phyloP scores from a whole-genome alignment of 1,139 yeast genomes.

The Suhomyces anneliseae region DNA sequence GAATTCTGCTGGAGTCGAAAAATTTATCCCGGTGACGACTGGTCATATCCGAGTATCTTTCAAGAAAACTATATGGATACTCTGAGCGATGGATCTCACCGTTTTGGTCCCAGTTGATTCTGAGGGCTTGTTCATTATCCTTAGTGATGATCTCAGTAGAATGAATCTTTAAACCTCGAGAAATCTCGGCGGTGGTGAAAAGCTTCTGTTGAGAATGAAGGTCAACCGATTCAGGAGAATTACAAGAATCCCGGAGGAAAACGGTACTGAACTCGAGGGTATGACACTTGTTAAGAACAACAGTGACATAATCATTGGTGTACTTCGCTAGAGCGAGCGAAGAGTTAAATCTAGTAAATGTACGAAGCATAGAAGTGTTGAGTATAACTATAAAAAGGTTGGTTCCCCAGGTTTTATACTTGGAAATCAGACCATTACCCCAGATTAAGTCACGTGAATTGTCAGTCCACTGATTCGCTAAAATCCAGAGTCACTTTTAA shows the following conservation, averaged over 20 bases:
- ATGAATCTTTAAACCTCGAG: constrained; percentile 23
- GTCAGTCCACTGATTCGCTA: no score
- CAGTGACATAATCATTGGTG: constrained; percentile 22
- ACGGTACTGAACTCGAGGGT: constrained; percentile 50
- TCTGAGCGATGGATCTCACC: constrained; percentile 36
- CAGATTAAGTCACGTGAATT: constrained; percentile 2
- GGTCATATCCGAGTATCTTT: constrained; percentile 38
- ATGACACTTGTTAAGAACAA: constrained; percentile 21
- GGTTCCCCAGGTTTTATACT: neutral
- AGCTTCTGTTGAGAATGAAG: constrained; percentile 59
- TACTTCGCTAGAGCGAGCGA: constrained; percentile 12
- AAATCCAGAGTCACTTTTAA: no score
- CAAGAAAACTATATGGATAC: constrained; percentile 51
- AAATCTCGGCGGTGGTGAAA: constrained; percentile 60
- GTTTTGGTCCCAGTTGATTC: constrained; percentile 55
- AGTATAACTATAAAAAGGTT: neutral
- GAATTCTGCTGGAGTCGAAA: constrained; percentile 34
- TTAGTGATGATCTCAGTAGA: constrained; percentile 26
- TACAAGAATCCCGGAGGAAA: constrained; percentile 68
- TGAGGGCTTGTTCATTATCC: constrained; percentile 22
- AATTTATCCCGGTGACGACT: constrained; percentile 32
- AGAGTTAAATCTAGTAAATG: constrained; percentile 8
- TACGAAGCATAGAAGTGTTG: constrained; percentile 1
- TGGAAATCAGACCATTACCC: neutral
- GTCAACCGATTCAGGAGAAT: constrained; percentile 52